Base-by-base conservation (phyloP, 352 stramenopile species). In the Phytophthora nicotianae region DNA sequence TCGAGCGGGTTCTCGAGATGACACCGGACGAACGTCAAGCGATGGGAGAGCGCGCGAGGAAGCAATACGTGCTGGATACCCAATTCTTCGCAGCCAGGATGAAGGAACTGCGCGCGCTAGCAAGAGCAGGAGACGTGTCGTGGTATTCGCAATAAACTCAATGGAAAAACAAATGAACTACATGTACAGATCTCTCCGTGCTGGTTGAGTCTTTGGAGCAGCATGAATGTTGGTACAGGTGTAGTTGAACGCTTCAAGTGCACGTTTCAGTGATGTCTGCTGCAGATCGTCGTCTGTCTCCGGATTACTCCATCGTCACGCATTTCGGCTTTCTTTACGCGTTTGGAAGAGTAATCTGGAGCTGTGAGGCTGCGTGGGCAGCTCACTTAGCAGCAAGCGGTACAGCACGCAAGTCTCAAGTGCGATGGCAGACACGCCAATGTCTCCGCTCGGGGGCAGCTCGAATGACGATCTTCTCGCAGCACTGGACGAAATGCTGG, bases 1-100 rank as follows among this genome's bases (percentile, higher is more conserved):
- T 88, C 5, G 74, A 87, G 27, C 38, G 46, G 6, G 73, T 86
- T 42, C 32, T 74, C 17, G 23, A 62, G 2, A 75, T 85, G 65
- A 66, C 67, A 10, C 47, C 66, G 7, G 24, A 53, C 5, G 60
- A 87, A 53, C 72, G 77, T 11, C 42, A 75, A 59, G 35, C 38
- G 4, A 67, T 74, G 61, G 66, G 61, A 24, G 50, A 70, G 50
- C 55, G 50, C n/a, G 66, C 66, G 26, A 52, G 61, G 32, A 67
- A 64, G 46, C 61, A 74, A 29, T 74, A 74, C 26, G 54, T 74
- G 23, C 24, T 74, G 32, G 61, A 70, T 43, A 74, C 61, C 1
- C 50, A 23, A 1, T 70, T 70, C 45, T 70, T 70, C 48, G 66
- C 60, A 17, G 37, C 50, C 11, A 62, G 29, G 55, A 74, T 74